Conservation (phyloP, 1,139 yeast genomes). For the Nakaseomyces bracarensis region DNA sequence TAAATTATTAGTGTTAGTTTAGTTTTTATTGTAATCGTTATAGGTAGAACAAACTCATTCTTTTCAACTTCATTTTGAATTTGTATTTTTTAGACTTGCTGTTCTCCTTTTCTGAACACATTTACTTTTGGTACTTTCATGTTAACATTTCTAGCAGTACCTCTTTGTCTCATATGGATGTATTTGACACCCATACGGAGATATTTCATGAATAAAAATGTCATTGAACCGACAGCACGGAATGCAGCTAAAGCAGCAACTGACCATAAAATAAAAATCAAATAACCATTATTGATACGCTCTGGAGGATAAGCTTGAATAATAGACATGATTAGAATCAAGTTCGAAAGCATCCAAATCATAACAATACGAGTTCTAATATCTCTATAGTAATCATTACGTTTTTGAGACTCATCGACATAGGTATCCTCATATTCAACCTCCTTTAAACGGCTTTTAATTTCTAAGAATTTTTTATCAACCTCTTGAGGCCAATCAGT, state of each 20-base stretch:
- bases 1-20: neutral
- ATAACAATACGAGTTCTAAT: slow-evolving; percentile 92
- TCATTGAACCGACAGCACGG: slow-evolving; percentile 70
- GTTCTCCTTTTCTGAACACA: slow-evolving; percentile 12
- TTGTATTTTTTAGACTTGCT: neutral
- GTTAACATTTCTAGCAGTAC: slow-evolving; percentile 20
- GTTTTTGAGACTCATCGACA: slow-evolving; percentile 37
- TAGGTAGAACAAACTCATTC: too few relatives aligned
- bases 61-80: too few relatives aligned
- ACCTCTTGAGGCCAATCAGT: slow-evolving; percentile 88
- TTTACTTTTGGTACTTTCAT: slow-evolving; percentile 15
- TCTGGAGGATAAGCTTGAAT: slow-evolving; percentile 70
- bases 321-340: slow-evolving; percentile 75
- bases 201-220: slow-evolving; percentile 48
- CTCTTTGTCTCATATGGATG: slow-evolving; percentile 32
- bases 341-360: slow-evolving; percentile 77
- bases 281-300: slow-evolving; percentile 59
- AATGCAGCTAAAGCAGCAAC: slow-evolving; percentile 75
- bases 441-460: slow-evolving; percentile 71
- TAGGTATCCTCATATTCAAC: slow-evolving; percentile 37
- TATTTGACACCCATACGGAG: slow-evolving; percentile 34
- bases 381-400: slow-evolving; percentile 89
- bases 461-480: slow-evolving; percentile 48
- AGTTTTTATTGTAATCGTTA: too few relatives aligned
- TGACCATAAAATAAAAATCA: slow-evolving; percentile 81